A percentile compares a stretch with the other conserved stretches of the same genome.
Evolutionary conservation across 805 yeast genomes (phyloP).

Genomic region (Allodekkera sacchari): DNA sequence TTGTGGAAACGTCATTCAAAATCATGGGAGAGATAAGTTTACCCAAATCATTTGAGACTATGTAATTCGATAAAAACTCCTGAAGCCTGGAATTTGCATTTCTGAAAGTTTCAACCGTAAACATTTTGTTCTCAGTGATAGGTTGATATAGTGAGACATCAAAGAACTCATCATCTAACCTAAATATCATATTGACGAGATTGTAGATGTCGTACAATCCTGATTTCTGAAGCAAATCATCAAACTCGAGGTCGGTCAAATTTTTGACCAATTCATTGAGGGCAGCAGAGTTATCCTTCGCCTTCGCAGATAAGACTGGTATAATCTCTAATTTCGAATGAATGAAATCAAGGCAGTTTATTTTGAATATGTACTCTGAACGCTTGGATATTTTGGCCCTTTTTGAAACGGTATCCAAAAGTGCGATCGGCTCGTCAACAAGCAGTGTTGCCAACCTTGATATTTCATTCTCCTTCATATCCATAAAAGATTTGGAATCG

Average conservation of each 20-base stretch:
- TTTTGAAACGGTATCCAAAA: constrained; percentile 20
- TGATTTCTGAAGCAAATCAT: constrained; percentile 40
- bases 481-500: constrained; percentile 30
- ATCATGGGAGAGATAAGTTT: constrained; percentile 57
- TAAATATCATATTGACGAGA: constrained; percentile 64
- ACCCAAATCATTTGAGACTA: constrained; percentile 48
- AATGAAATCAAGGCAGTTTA: constrained; percentile 56
- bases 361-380: constrained; percentile 33
- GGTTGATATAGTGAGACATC: constrained; percentile 61
- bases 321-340: constrained; percentile 44
- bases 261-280: constrained; percentile 29
- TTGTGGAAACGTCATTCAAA: constrained; percentile 44
- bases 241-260: constrained; percentile 38
- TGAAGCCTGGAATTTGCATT: constrained; percentile 38
- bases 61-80: constrained; percentile 48
- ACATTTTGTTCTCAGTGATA: constrained; percentile 51
- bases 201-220: constrained; percentile 53
- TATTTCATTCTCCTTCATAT: constrained; percentile 28
- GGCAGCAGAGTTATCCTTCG: constrained; percentile 26
- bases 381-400: constrained; percentile 22
- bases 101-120: constrained; percentile 35
- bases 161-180: constrained; percentile 48
- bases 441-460: constrained; percentile 31
- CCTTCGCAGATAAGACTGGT: constrained; percentile 31
- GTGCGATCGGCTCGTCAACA: constrained; percentile 37